Evolutionary conservation across 805 yeast species (phyloP), one percentile per base, ranked within the genome.

Genomic region (Candida ponderosae): DNA sequence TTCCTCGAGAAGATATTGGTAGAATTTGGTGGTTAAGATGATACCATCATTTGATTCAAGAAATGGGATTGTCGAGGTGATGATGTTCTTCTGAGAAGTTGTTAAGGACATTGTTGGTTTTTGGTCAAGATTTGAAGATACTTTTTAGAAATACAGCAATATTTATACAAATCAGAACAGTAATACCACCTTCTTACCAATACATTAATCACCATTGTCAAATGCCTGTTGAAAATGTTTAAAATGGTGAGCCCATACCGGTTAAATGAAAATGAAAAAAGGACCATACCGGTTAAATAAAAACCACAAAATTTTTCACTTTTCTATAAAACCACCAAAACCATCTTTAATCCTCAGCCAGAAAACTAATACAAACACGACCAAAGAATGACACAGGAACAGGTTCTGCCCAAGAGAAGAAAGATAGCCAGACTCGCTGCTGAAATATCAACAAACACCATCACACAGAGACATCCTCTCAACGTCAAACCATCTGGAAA

Each of bases 401-500:
- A 28, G 4, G 15, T 11, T 6, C 36, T 4, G 13, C 8, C 15
- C n/a, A 52, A 53, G 36, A 53, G 36, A 35, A 38, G 54, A 18
- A 44, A 46, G 26, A 41, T 42, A n/a, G 31, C 38, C 11, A 32
- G 42, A 8, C n/a, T 8, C 6, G 15, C 28, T 24, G 28, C 28
- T 24, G 51, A 51, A 15, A 47, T 53, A 6, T 51, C 58, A 3
- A 38, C 48, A 43, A 46, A 41, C 34, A 47, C 65, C 2, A 46
- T 59, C 3, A 54, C 66, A 9, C 56, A 66, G 17, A 63, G 65
- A 36, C 94, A 85, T 51, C 94, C 94, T 1, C 57, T 84, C 23
- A 81, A 81, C 35, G 79, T 85, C 14, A 74, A 71, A 50, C 95
- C 95, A 1, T 59, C 72, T n/a, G 95, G 94, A 5, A 85, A 85